phyloP scores from a whole-genome alignment of 257 asterid genomes.

The Cynanchum wilfordii region DNA sequence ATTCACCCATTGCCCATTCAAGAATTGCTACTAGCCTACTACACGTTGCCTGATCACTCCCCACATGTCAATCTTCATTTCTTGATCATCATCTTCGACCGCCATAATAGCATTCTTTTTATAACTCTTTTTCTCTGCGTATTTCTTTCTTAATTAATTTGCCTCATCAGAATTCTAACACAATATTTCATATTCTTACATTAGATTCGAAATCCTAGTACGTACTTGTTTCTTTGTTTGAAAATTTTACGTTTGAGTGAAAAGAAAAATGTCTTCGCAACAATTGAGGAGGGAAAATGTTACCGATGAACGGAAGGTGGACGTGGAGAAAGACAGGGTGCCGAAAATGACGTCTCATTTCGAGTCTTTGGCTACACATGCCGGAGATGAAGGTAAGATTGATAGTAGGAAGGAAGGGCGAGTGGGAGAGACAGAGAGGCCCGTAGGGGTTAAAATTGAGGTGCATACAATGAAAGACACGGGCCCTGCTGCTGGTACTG shows the following conservation, averaged over 20 bases:
- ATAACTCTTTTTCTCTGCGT: not conserved
- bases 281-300: conserved; percentile 42
- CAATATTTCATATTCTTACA: no score
- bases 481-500: not conserved
- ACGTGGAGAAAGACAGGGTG: conserved; percentile 49
- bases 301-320: conserved; percentile 22
- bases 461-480: conserved; percentile 5
- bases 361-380: conserved; percentile 43
- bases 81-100: conserved; percentile 7
- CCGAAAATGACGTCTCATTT: conserved; percentile 47
- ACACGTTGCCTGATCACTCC: conserved; percentile 8
- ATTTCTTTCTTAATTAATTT: not conserved
- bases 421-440: conserved; percentile 8
- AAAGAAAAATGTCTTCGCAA: conserved; percentile 36
- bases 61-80: conserved; percentile 13
- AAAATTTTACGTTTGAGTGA: not conserved
- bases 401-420: conserved; percentile 15
- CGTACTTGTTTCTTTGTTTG: not conserved
- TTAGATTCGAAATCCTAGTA: not conserved
- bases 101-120: conserved; percentile 1
- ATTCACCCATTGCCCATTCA: not conserved
- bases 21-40: not conserved
- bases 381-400: conserved; percentile 21
- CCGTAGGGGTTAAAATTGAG: conserved; percentile 20
- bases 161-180: not conserved